Percentiles rank a stretch among this genome's conserved stretches.
These are phyloP conservation scores for Cydonia oblonga DNA, from an alignment of 331 rosid genomes.

Conservation along the genomic window DNA sequence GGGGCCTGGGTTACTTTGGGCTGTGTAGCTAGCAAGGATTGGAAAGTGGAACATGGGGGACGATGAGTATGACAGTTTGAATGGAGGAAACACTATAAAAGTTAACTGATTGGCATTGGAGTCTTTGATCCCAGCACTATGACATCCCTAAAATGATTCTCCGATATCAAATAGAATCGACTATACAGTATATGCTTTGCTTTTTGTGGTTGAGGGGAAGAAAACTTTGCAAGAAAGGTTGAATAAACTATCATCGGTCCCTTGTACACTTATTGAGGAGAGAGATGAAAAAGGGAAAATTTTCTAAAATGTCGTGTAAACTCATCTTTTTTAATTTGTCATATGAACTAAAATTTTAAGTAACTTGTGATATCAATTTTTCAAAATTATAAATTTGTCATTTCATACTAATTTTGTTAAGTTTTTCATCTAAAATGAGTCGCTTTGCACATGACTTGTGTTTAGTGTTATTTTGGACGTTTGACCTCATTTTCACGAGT, in stretches of 20 bases:
- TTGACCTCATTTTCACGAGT: too few species aligned
- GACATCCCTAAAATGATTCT: constrained; percentile 3
- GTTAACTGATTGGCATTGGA: constrained; percentile 8
- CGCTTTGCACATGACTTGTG: too few species aligned
- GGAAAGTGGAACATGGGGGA: constrained; percentile 10
- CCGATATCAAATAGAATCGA: too few species aligned
- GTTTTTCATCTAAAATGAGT: too few species aligned
- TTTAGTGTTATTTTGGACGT: too few species aligned
- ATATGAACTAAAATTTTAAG: too few species aligned
- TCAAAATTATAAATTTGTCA: too few species aligned
- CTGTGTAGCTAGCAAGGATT: neutral
- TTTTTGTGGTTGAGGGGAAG: neutral
- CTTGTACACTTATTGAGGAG: neutral
- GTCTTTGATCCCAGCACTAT: constrained; percentile 18
- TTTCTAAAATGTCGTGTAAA: too few species aligned
- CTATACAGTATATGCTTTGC: neutral
- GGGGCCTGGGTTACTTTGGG: neutral
- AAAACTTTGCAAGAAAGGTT: neutral
- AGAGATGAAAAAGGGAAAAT: neutral
- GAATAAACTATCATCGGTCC: neutral
- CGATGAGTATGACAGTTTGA: constrained; percentile 16
- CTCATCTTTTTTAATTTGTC: too few species aligned
- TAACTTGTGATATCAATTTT: too few species aligned
- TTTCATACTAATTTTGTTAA: too few species aligned
- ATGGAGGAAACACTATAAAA: constrained; percentile 9